Evolutionary conservation across 2,329 filamentous ascomycete species (phyloP), one percentile per base, ranked within the genome.

Genomic region (Xylaria sp.): DNA sequence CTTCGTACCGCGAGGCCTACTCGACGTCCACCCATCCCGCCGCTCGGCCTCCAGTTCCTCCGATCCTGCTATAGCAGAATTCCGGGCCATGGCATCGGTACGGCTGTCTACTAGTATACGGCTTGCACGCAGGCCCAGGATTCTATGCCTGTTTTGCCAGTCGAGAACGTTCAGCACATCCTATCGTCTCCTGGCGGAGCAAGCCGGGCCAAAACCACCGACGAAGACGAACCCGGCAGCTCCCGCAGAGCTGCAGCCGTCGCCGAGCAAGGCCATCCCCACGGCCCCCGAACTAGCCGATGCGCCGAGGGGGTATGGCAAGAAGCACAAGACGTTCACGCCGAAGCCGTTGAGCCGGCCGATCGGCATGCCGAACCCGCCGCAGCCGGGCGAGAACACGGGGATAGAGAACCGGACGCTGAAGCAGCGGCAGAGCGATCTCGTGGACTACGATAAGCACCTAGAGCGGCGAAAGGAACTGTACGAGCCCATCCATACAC

Each of bases 371-470:
- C 78, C 80, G 9, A 74, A 83, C 37, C 89, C 92, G 2, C 94
- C 94, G 0, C 75, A 79, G 53, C 75, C 84, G 11, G 91, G 91
- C 55, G 87, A 97, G 71, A 97, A 97, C 74, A 88, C 86, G 1
- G 92, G 92, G 48, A 72, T 89, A 57, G 90, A 95, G 65, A 67
- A 63, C 17, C 85, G 92, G 39, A 80, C 86, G 1, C 71, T 89
- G 58, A 78, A 78, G 57, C 80, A 96, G 73, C 84, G 85, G 45
- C 82, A 87, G 39, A 85, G 90, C 60, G 92, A 96, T 69, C 91
- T 96, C 69, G 85, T 90, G 60, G 80, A 94, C 73, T 92, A 90
- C 67, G 88, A 94, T 54, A 92, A 91, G 72, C 92, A 97, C 70
- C 74, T 97, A 7, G 79, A 83, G 60, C 83, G 87, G 62, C 84